phyloP scores from a whole-genome alignment of 2,329 filamentous ascomycete species.

The Pseudogymnoascus sp. region DNA sequence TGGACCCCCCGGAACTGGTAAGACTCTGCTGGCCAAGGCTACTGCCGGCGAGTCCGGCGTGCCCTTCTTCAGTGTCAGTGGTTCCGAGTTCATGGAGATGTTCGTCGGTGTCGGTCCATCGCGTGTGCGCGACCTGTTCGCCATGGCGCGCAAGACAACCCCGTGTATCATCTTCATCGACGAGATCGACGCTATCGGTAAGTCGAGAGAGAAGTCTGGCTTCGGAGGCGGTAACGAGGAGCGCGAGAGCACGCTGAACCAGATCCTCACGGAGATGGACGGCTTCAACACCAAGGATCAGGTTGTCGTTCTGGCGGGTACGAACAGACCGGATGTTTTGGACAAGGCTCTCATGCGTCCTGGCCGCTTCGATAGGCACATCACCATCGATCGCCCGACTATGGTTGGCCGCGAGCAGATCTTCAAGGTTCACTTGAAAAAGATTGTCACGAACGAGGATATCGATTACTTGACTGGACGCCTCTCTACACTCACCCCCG shows the following conservation, averaged over 20 bases:
- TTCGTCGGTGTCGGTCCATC: constrained; percentile 98
- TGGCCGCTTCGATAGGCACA: constrained; percentile 94
- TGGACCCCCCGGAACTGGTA: constrained; percentile 96
- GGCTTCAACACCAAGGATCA: constrained; percentile 96
- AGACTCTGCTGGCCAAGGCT: constrained; percentile 92
- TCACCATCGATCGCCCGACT: constrained; percentile 86
- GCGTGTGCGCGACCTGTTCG: constrained; percentile 87
- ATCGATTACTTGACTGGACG: constrained; percentile 80
- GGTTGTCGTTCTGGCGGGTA: constrained; percentile 92
- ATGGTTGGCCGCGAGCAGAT: constrained; percentile 97
- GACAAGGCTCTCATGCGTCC: constrained; percentile 95
- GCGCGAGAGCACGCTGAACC: constrained; percentile 91
- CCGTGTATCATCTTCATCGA: constrained; percentile 99
- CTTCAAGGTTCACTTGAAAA: constrained; percentile 87
- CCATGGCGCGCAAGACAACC: constrained; percentile 88
- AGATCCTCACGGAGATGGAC: constrained; percentile 98
- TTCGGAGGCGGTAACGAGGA: constrained; percentile 93
- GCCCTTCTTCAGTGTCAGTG: constrained; percentile 96
- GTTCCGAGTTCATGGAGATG: constrained; percentile 99
- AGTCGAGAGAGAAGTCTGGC: constrained; percentile 73
- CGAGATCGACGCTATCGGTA: constrained; percentile 96
- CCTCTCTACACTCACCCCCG: constrained; percentile 84
- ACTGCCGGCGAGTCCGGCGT: constrained; percentile 95
- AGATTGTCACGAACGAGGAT: constrained; percentile 90
- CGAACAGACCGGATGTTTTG: constrained; percentile 87